Percentiles rank a stretch among this genome's conserved stretches.
Conservation (phyloP, 306 rosid species). For the Citrullus colocynthis region DNA sequence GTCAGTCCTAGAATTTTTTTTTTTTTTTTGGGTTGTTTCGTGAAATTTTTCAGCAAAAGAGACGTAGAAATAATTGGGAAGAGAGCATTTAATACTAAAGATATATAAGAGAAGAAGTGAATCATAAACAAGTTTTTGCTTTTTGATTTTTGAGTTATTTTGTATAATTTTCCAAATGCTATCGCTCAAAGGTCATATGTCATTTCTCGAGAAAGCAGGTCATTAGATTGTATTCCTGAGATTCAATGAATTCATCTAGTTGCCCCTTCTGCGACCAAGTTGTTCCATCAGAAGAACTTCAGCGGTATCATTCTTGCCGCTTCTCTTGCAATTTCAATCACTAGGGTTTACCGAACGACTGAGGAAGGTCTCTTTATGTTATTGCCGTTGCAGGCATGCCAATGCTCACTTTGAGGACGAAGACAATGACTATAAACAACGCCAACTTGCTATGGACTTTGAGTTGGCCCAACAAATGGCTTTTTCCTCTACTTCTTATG, state of each 20-base stretch:
- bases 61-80: no score
- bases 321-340: neutral
- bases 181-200: no score
- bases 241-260: constrained; percentile 7
- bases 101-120: no score
- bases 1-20: no score
- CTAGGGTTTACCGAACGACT: neutral
- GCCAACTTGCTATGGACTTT: constrained; percentile 20
- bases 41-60: no score
- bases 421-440: constrained; percentile 7
- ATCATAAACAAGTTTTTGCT: no score
- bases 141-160: no score
- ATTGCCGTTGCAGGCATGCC: constrained; percentile 39
- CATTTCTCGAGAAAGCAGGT: no score
- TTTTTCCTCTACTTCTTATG: constrained; percentile 15
- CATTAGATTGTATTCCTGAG: neutral
- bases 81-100: no score
- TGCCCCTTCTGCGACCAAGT: constrained; percentile 47
- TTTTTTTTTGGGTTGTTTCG: no score
- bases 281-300: constrained; percentile 33
- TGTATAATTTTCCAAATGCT: no score
- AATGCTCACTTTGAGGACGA: constrained; percentile 43
- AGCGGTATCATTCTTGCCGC: constrained; percentile 19
- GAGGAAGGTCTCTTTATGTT: neutral
- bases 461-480: constrained; percentile 31